Evolutionary conservation across 2,329 filamentous ascomycete species (phyloP), one percentile per base, ranked within the genome.

Genomic region (Chalaropsis ovoidea): DNA sequence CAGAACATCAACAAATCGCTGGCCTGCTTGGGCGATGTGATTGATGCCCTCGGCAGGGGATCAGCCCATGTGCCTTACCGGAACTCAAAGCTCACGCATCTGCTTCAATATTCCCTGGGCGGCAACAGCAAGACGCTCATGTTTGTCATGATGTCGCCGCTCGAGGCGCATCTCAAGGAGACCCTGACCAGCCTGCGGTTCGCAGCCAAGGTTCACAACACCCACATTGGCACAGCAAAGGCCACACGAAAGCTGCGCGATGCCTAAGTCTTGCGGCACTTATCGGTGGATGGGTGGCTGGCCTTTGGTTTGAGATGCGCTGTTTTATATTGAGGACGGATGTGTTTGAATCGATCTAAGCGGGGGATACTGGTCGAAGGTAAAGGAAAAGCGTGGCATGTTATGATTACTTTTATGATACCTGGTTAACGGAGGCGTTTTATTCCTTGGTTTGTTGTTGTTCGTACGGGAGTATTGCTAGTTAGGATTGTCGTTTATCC

Each of bases 81-180:
- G 65, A 97, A 97, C 77, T 96, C 90, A 70, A 97, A 96, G 82
- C 81, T 99, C 69, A 99, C 94, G 8, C 95, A 96, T 73, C 81
- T 99, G 60, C 82, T 99, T 45, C 90, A 97, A 82, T 95, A 94
- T 73, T 96, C 90, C 2, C 80, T 99, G 7, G 93, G 94, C 3
- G 94, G 94, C 17, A 96, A 96, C 75, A 94, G 88, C 70, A 95
- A 96, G 77, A 99, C 94, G 0, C 86, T 99, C 71, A 99, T 99
- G 94, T 96, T 99, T 75, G 90, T 97, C 74, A 97, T 97, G 92
- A 89, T 96, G 66, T 94, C 88, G 70, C 94, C 94, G 42, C 79
- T 97, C 67, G 89, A 95, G 77, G 88, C 86, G 5, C 94, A 97
- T 77, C 79, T 96, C 69, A 88, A 87, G 72, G 94, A 99, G 80